These are phyloP conservation scores for Stagonosporopsis cucurbitacearum DNA, from an alignment of 2,329 filamentous ascomycete genomes.

Conservation along the genomic window DNA sequence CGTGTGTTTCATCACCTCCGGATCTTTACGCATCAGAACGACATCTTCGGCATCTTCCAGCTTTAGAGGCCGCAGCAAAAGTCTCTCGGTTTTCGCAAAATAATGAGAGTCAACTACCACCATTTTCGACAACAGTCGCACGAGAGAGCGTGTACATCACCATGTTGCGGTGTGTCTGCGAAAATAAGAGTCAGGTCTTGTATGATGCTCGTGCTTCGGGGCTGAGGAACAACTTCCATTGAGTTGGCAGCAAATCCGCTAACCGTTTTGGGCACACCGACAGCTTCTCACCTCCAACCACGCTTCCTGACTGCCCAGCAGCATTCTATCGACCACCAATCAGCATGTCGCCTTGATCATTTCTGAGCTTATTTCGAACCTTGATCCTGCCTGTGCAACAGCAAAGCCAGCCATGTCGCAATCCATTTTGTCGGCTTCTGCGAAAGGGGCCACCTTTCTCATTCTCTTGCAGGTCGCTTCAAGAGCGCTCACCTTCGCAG, in stretches of 20 bases:
- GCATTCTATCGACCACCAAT: constrained; percentile 26
- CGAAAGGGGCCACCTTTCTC: constrained; percentile 81
- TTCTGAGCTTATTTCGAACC: constrained; percentile 16
- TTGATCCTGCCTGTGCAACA: constrained; percentile 11
- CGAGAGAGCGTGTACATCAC: constrained; percentile 3
- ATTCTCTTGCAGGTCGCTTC: constrained; percentile 88
- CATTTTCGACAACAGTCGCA: constrained; percentile 32
- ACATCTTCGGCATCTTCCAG: constrained; percentile 60
- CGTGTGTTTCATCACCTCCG: constrained; percentile 69
- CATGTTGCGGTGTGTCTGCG: constrained; percentile 39
- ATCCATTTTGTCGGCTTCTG: constrained; percentile 54
- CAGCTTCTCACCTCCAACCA: constrained; percentile 28
- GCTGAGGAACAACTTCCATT: not conserved
- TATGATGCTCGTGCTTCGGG: constrained; percentile 27
- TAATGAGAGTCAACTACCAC: constrained; percentile 42
- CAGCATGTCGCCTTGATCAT: constrained; percentile 28
- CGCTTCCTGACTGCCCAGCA: constrained; percentile 24
- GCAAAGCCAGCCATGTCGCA: constrained; percentile 34
- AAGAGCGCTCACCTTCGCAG: constrained; percentile 85
- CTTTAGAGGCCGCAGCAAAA: constrained; percentile 61
- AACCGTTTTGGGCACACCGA: constrained; percentile 31
- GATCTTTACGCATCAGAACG: constrained; percentile 61
- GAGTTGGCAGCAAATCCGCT: constrained; percentile 25
- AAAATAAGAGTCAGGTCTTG: constrained; percentile 21
- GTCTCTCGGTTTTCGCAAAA: constrained; percentile 56